phyloP scores from a whole-genome alignment of 2,329 filamentous ascomycete species.

The Xylaria sp. region DNA sequence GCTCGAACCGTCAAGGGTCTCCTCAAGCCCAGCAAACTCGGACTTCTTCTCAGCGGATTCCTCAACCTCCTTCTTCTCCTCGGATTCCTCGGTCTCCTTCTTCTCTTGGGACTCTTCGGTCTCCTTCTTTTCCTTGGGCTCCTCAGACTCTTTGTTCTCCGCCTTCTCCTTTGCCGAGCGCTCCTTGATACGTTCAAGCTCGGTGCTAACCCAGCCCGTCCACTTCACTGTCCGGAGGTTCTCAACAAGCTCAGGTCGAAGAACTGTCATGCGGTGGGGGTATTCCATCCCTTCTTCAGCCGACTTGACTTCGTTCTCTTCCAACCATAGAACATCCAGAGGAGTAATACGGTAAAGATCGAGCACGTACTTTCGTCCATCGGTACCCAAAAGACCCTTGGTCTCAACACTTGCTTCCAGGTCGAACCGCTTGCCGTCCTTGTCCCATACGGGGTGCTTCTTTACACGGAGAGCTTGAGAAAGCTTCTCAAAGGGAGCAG shows the following conservation, averaged over 20 bases:
- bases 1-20: conserved; percentile 76
- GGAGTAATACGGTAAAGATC: conserved; percentile 94
- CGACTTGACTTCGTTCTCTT: conserved; percentile 57
- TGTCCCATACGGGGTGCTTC: conserved; percentile 96
- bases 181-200: conserved; percentile 56
- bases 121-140: not conserved
- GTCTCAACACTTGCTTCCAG: conserved; percentile 95
- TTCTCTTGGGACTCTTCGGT: not conserved
- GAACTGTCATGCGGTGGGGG: conserved; percentile 92
- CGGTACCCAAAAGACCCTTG: conserved; percentile 93
- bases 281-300: conserved; percentile 53
- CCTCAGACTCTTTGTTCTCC: conserved; percentile 16
- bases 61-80: not conserved
- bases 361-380: conserved; percentile 94
- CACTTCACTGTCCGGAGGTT: conserved; percentile 79
- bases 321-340: conserved; percentile 84
- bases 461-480: conserved; percentile 89
- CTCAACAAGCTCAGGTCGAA: conserved; percentile 86
- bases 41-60: conserved; percentile 20
- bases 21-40: conserved; percentile 42
- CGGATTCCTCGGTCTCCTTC: not conserved
- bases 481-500: conserved; percentile 77
- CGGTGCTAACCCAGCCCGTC: conserved; percentile 78
- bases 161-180: conserved; percentile 30
- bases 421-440: conserved; percentile 83